Percentiles rank a stretch among this genome's conserved stretches.
Conservation (phyloP, 2,329 filamentous ascomycete genomes). For the Zymoseptoria crescenta region DNA sequence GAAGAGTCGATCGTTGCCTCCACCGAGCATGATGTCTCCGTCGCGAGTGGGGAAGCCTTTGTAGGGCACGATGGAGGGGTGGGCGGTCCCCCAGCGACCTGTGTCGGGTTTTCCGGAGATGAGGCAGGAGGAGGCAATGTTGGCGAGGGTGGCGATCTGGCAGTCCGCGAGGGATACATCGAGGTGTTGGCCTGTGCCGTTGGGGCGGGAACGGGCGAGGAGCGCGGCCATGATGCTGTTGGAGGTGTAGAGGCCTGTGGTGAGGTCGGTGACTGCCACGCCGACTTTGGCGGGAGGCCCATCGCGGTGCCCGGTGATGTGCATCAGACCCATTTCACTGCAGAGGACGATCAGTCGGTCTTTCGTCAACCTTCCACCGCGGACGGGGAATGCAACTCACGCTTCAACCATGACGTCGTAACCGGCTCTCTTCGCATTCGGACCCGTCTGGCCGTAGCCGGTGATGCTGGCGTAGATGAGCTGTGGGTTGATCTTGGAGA, state of each 20-base stretch:
- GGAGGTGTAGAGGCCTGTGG: slow-evolving; percentile 87
- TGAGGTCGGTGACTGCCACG: slow-evolving; percentile 92
- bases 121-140: slow-evolving; percentile 85
- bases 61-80: slow-evolving; percentile 97
- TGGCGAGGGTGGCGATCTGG: slow-evolving; percentile 88
- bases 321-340: slow-evolving; percentile 89
- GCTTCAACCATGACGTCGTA: slow-evolving; percentile 99
- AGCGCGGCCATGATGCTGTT: slow-evolving; percentile 94
- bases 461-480: slow-evolving; percentile 96
- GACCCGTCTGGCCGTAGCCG: slow-evolving; percentile 91
- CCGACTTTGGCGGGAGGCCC: slow-evolving; percentile 94
- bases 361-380: too few species aligned
- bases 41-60: slow-evolving; percentile 64
- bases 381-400: too few species aligned
- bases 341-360: neutral
- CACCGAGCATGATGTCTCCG: slow-evolving; percentile 56
- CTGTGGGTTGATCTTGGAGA: slow-evolving; percentile 72
- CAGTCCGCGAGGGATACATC: slow-evolving; percentile 89
- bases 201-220: slow-evolving; percentile 61
- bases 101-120: slow-evolving; percentile 81
- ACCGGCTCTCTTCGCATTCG: slow-evolving; percentile 76
- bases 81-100: slow-evolving; percentile 91
- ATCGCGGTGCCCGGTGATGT: slow-evolving; percentile 84
- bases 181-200: slow-evolving; percentile 77
- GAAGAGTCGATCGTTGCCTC: slow-evolving; percentile 56